phyloP scores from a whole-genome alignment of 2,329 filamentous ascomycete genomes.

The Alternaria arbusti region DNA sequence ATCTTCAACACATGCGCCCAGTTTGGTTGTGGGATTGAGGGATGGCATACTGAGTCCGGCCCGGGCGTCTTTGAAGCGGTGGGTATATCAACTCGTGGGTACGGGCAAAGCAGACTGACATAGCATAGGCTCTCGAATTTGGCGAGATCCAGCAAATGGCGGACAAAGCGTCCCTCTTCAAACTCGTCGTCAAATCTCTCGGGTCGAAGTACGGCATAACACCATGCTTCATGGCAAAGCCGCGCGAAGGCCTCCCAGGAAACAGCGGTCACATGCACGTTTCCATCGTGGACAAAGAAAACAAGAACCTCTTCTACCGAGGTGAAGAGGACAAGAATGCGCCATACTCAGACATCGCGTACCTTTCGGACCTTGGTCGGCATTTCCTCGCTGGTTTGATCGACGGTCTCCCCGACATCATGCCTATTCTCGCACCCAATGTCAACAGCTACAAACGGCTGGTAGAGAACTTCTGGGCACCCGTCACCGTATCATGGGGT shows the following conservation, averaged over 20 bases:
- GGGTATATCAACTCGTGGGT: conserved; percentile 20
- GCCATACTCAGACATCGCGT: conserved; percentile 63
- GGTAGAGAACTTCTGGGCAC: conserved; percentile 99
- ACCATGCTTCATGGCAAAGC: conserved; percentile 99
- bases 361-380: conserved; percentile 85
- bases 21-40: conserved; percentile 84
- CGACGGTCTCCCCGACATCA: conserved; percentile 88
- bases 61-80: conserved; percentile 94
- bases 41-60: conserved; percentile 94
- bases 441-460: conserved; percentile 98
- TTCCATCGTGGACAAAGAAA: conserved; percentile 79
- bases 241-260: conserved; percentile 84
- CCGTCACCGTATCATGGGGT: conserved; percentile 96
- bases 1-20: conserved; percentile 80
- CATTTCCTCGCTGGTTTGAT: conserved; percentile 93
- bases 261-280: conserved; percentile 97
- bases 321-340: conserved; percentile 73
- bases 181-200: conserved; percentile 90
- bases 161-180: conserved; percentile 90
- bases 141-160: conserved; percentile 88
- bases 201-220: conserved; percentile 88
- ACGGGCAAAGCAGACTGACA: conserved; percentile 18
- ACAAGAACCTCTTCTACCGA: conserved; percentile 83
- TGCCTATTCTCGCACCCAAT: conserved; percentile 93
- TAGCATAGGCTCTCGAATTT: conserved; percentile 81